These are phyloP conservation scores for Sporothrix dimorphospora DNA, from an alignment of 2,329 filamentous ascomycete genomes.

Conservation along the genomic window DNA sequence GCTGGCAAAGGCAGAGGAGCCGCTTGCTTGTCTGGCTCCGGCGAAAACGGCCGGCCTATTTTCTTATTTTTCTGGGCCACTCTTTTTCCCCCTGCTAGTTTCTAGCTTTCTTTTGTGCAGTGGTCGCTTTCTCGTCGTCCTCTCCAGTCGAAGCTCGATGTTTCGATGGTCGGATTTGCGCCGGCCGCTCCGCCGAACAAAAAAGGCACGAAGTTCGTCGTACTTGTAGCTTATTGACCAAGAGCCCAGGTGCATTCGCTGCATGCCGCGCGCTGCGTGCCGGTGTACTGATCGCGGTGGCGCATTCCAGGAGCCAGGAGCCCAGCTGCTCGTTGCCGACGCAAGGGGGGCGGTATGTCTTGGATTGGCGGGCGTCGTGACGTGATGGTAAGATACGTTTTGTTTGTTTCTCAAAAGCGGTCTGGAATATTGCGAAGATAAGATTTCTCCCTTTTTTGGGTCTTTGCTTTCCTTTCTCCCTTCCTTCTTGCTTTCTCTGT, in stretches of 20 bases:
- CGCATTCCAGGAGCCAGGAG: conserved; percentile 12
- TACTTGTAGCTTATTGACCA: not conserved
- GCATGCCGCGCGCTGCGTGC: conserved; percentile 7
- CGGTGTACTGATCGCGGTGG: conserved; percentile 5
- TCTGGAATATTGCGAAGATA: conserved; percentile 2
- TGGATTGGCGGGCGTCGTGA: conserved; percentile 7
- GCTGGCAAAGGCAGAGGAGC: not conserved
- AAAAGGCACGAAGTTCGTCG: not conserved
- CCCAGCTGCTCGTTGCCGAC: not conserved
- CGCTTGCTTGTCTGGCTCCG: conserved; percentile 7
- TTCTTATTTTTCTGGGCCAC: not conserved
- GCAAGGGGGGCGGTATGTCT: conserved; percentile 2
- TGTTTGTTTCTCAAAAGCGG: conserved; percentile 2
- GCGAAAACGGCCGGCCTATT: not conserved
- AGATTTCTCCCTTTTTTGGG: not conserved
- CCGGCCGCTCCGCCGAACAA: not conserved
- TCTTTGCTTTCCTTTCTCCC: not conserved
- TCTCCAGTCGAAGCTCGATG: not conserved
- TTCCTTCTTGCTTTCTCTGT: not conserved
- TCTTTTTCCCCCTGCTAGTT: not conserved
- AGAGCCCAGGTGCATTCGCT: not conserved
- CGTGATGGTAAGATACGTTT: not conserved
- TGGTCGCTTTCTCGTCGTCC: not conserved
- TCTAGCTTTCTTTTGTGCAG: conserved; percentile 5
- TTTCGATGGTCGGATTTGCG: not conserved